Base-by-base conservation (phyloP, 2,329 filamentous ascomycete species). In the Aspergillus proliferans region DNA sequence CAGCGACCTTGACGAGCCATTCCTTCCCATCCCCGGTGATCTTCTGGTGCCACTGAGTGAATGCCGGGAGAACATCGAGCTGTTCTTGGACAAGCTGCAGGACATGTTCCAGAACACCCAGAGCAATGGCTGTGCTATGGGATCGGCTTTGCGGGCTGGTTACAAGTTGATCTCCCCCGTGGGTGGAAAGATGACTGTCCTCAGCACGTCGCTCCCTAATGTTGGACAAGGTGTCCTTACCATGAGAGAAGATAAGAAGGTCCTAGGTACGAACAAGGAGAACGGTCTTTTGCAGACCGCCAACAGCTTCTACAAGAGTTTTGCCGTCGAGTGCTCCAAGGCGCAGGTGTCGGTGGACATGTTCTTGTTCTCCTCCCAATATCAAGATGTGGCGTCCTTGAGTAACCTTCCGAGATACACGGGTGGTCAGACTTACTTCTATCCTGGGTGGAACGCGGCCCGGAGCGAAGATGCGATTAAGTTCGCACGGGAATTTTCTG, bases 341-440 rank as follows among this genome's bases (percentile, higher is more conserved):
- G 95, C 94, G 58, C 93, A 98, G 71, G 93, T 98, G 24, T 97
- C 91, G 0, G 90, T 98, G 58, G 91, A 96, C 68, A 96, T 96
- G 91, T 96, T 96, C 76, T 77, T 96, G 45, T 96, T 95, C 74
- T 93, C 88, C 3, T 91, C 89, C 14, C 88, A 93, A 66, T 96
- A 98, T 69, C 93, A 97, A 71, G 93, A 98, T 67, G 93, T 98
- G 46, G 93, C 93, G 4, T 95, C 91, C 28, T 78, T 98, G 47
- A 95, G 90, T 76, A 96, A 96, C 69, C 78, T 98, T 44, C 93
- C 93, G 43, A 80, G 93, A 60, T 98, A 97, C 67, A 97, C 93
- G 21, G 93, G 92, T 68, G 93, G 93, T 19, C 93, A 97, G 68
- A 98, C 93, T 1, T 97, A 92, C 78, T 97, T 96, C 76, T 98